Conservation (phyloP, 441 rosid species). For the Flueggea neowawraea region DNA sequence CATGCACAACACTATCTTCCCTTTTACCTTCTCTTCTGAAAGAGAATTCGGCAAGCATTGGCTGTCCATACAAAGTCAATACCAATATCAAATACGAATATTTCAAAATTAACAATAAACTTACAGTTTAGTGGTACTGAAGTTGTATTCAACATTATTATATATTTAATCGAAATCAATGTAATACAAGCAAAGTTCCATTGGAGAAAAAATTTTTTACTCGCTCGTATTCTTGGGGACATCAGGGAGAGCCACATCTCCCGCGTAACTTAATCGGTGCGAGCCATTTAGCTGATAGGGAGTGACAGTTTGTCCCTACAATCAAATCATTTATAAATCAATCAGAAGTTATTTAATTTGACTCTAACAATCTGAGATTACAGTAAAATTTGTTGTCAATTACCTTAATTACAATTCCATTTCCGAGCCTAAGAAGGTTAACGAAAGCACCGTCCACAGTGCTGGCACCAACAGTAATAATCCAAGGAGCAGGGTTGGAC, state of each 20-base stretch:
- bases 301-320: slow-evolving; percentile 68
- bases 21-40: slow-evolving; percentile 44
- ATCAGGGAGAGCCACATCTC: slow-evolving; percentile 39
- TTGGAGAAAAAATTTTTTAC: slow-evolving; percentile 22
- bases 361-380: neutral
- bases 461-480: slow-evolving; percentile 78
- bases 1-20: slow-evolving; percentile 71
- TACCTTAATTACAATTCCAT: slow-evolving; percentile 50
- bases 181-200: neutral
- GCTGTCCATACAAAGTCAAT: slow-evolving; percentile 18
- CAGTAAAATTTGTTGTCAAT: neutral
- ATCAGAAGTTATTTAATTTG: slow-evolving; percentile 3
- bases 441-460: slow-evolving; percentile 60
- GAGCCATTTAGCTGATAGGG: slow-evolving; percentile 32
- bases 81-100: too few species aligned
- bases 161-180: too few species aligned
- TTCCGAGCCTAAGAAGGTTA: slow-evolving; percentile 50
- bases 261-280: slow-evolving; percentile 61
- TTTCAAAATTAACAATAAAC: too few species aligned
- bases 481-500: slow-evolving; percentile 76
- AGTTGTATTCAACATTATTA: too few species aligned
- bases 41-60: slow-evolving; percentile 65
- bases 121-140: too few species aligned
- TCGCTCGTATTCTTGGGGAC: slow-evolving; percentile 31
- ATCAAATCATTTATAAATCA: neutral